phyloP scores from a whole-genome alignment of 2,329 filamentous ascomycete genomes.

The Neofusicoccum umdonicola region DNA sequence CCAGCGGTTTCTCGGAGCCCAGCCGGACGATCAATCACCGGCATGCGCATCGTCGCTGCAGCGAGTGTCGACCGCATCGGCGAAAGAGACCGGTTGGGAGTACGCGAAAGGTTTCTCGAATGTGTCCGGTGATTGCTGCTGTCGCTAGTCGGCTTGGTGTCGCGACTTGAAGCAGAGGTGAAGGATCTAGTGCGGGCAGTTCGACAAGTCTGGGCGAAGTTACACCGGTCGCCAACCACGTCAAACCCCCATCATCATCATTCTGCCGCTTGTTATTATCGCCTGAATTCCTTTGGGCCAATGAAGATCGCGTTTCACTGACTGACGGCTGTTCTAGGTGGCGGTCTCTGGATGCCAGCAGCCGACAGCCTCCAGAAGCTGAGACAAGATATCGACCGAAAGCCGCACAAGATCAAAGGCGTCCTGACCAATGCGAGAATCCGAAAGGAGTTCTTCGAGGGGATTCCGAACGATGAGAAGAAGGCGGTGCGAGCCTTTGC shows the following conservation, averaged over 20 bases:
- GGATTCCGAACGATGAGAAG: conserved; percentile 53
- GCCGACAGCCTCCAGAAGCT: conserved; percentile 63
- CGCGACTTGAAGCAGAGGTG: neutral
- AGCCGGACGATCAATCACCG: neutral
- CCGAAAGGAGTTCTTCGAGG: conserved; percentile 63
- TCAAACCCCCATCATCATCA: neutral
- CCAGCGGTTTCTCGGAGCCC: neutral
- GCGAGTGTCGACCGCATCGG: neutral
- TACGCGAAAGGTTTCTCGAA: neutral
- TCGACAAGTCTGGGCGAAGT: neutral
- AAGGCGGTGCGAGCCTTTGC: conserved; percentile 68
- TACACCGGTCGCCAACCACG: neutral
- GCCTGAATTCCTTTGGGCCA: neutral
- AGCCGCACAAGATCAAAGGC: conserved; percentile 66
- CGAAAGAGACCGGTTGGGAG: neutral
- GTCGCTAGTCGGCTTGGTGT: neutral
- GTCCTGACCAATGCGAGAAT: conserved; percentile 63
- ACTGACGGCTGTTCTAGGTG: conserved; percentile 49
- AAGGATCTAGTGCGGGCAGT: neutral
- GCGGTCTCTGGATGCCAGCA: conserved; percentile 79
- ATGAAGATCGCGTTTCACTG: conserved; percentile 6
- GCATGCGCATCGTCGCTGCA: neutral
- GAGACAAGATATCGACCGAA: conserved; percentile 71
- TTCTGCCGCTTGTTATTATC: neutral
- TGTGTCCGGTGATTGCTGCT: neutral